Evolutionary conservation across 768 basidiomycete genomes (phyloP).

Genomic region (Sutorius australiensis): DNA sequence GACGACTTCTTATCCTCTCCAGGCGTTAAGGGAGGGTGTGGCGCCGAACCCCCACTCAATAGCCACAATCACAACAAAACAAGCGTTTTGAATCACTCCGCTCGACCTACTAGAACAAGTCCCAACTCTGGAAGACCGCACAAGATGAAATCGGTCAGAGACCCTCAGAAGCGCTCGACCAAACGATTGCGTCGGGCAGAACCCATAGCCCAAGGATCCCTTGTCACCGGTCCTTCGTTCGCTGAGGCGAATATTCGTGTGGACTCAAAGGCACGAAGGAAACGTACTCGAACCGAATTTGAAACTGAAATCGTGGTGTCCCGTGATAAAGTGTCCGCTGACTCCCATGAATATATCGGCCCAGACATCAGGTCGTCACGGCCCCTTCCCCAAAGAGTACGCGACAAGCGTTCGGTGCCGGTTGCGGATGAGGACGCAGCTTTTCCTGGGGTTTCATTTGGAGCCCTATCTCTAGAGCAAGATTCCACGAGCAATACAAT

Average conservation of each 20-base stretch:
- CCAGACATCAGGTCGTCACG: conserved; percentile 16
- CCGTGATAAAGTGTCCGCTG: not conserved
- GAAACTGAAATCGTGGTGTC: conserved; percentile 9
- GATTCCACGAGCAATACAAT: conserved; percentile 18
- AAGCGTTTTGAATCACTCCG: not conserved
- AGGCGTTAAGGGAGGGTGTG: not conserved
- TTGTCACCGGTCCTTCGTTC: not conserved
- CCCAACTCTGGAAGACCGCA: not conserved
- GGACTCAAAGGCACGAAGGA: conserved; percentile 6
- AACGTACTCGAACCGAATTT: conserved; percentile 18
- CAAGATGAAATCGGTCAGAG: not conserved
- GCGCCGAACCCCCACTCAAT: not conserved
- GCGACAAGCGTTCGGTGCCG: not conserved
- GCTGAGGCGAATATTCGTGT: not conserved
- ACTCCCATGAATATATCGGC: conserved; percentile 12
- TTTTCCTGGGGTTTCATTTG: not conserved
- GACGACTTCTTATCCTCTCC: not conserved
- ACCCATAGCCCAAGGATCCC: not conserved
- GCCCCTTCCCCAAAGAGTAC: conserved; percentile 22
- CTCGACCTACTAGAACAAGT: not conserved
- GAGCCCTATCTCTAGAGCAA: conserved; percentile 9
- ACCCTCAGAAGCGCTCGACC: not conserved
- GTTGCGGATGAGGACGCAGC: not conserved
- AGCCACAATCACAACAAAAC: not conserved
- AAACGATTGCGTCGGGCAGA: conserved; percentile 14